Evolutionary conservation across 495 filamentous ascomycete genomes (phyloP).

Genomic region (Podospora didyma): DNA sequence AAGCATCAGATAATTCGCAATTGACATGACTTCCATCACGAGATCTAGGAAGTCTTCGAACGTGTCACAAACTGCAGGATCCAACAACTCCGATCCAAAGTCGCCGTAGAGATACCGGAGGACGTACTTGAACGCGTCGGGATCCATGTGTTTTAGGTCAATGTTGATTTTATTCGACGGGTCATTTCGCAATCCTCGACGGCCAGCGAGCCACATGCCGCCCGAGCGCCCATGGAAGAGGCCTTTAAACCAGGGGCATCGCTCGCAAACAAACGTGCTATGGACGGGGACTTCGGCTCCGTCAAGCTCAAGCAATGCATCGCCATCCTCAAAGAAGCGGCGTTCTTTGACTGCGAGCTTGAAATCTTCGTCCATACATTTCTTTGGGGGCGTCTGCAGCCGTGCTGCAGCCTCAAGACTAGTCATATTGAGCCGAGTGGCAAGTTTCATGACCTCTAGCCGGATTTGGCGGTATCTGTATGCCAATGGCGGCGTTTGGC

Average conservation of each 20-base stretch:
- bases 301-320: conserved; percentile 73
- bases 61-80: conserved; percentile 63
- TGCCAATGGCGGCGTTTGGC: conserved; percentile 56
- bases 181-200: conserved; percentile 40
- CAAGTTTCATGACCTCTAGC: conserved; percentile 76
- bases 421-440: conserved; percentile 59
- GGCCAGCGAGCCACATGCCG: conserved; percentile 74
- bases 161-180: conserved; percentile 58
- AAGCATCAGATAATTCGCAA: conserved; percentile 92
- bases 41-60: conserved; percentile 82
- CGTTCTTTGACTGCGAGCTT: conserved; percentile 59
- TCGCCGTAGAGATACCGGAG: conserved; percentile 83
- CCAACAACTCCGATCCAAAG: conserved; percentile 73
- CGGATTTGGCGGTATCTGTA: conserved; percentile 72
- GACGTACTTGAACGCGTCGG: conserved; percentile 69
- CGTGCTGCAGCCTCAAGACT: conserved; percentile 72
- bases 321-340: conserved; percentile 67
- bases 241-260: conserved; percentile 90
- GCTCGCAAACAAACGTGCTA: conserved; percentile 69
- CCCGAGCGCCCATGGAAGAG: conserved; percentile 81
- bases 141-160: conserved; percentile 77
- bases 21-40: conserved; percentile 85
- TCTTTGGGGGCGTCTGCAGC: conserved; percentile 61
- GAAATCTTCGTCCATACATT: conserved; percentile 64
- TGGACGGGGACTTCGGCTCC: conserved; percentile 64